Evolutionary conservation across 257 asterid species (phyloP).

Genomic region (Lavandula angustifolia): DNA sequence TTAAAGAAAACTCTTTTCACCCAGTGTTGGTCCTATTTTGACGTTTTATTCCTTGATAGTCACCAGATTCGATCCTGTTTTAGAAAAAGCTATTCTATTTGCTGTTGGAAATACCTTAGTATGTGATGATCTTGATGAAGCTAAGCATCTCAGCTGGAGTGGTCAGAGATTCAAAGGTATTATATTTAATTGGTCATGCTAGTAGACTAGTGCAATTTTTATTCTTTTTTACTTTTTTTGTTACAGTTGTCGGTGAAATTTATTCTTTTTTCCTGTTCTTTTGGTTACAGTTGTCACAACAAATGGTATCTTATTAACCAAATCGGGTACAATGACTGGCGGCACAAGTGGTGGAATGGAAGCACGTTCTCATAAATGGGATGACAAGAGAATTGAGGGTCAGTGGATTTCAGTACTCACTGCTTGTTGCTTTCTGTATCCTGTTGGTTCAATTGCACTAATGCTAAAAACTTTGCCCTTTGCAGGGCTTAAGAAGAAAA

Average conservation of each 20-base stretch:
- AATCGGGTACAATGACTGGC: constrained; percentile 99
- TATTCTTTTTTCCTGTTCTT: constrained; percentile 13
- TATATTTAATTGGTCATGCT: constrained; percentile 31
- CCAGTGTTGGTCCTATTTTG: constrained; percentile 17
- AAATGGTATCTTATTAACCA: constrained; percentile 86
- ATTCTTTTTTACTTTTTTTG: constrained; percentile 21
- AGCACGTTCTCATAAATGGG: constrained; percentile 99
- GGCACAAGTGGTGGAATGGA: constrained; percentile 99
- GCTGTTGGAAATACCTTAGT: constrained; percentile 97
- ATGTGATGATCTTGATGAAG: constrained; percentile 90
- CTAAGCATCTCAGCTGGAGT: constrained; percentile 93
- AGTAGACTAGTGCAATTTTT: constrained; percentile 21
- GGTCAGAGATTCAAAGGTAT: constrained; percentile 91
- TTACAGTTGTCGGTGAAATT: constrained; percentile 50
- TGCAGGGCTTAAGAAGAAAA: constrained; percentile 85
- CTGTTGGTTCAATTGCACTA: constrained; percentile 24
- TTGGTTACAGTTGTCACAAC: constrained; percentile 78
- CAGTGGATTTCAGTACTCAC: constrained; percentile 28
- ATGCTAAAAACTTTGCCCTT: constrained; percentile 27
- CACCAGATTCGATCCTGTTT: constrained; percentile 65
- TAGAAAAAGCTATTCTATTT: constrained; percentile 88
- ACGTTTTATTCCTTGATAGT: constrained; percentile 55
- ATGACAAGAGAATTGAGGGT: constrained; percentile 94
- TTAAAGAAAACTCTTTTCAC: constrained; percentile 12
- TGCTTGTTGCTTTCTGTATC: constrained; percentile 20